A percentile compares a stretch with the other conserved stretches of the same genome.
These are phyloP conservation scores for Aspergillus fructus DNA, from an alignment of 2,329 filamentous ascomycete genomes.

Conservation along the genomic window DNA sequence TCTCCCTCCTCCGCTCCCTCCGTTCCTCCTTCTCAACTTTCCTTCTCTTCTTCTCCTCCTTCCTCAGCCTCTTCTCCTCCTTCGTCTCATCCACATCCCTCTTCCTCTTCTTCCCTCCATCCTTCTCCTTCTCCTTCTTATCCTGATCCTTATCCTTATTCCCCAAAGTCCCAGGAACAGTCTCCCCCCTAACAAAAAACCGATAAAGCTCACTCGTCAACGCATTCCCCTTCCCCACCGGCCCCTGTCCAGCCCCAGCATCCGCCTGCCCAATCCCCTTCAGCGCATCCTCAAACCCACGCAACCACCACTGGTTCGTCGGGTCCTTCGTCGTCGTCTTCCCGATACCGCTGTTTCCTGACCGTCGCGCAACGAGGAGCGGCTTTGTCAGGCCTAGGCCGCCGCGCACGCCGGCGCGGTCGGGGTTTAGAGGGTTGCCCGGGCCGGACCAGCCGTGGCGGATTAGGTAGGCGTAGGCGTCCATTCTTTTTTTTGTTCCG, in stretches of 20 bases:
- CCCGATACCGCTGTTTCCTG: slow-evolving; percentile 78
- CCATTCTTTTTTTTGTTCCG: slow-evolving; percentile 55
- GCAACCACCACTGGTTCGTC: slow-evolving; percentile 93
- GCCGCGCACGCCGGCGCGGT: slow-evolving; percentile 53
- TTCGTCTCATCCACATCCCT: slow-evolving; percentile 33
- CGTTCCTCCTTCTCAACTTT: slow-evolving; percentile 29
- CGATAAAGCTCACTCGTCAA: slow-evolving; percentile 65
- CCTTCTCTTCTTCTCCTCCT: slow-evolving; percentile 34
- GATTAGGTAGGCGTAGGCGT: slow-evolving; percentile 78
- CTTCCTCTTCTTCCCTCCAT: slow-evolving; percentile 12
- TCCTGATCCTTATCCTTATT: slow-evolving; percentile 23
- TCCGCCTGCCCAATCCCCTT: slow-evolving; percentile 68
- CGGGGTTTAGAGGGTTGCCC: slow-evolving; percentile 82
- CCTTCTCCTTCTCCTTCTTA: slow-evolving; percentile 35
- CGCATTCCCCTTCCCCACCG: slow-evolving; percentile 46
- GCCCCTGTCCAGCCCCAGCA: slow-evolving; percentile 51
- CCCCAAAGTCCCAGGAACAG: slow-evolving; percentile 66
- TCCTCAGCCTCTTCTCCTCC: slow-evolving; percentile 31
- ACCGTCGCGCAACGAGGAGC: slow-evolving; percentile 77
- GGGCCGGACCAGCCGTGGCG: slow-evolving; percentile 87
- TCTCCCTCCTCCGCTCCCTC: slow-evolving; percentile 21
- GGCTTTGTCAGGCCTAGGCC: slow-evolving; percentile 77
- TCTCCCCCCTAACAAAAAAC: slow-evolving; percentile 79
- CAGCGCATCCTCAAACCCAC: slow-evolving; percentile 87
- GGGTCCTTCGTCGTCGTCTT: slow-evolving; percentile 65